These are phyloP conservation scores for Thecaphora frezii DNA, from an alignment of 1,284 basidiomycete genomes.

Conservation along the genomic window DNA sequence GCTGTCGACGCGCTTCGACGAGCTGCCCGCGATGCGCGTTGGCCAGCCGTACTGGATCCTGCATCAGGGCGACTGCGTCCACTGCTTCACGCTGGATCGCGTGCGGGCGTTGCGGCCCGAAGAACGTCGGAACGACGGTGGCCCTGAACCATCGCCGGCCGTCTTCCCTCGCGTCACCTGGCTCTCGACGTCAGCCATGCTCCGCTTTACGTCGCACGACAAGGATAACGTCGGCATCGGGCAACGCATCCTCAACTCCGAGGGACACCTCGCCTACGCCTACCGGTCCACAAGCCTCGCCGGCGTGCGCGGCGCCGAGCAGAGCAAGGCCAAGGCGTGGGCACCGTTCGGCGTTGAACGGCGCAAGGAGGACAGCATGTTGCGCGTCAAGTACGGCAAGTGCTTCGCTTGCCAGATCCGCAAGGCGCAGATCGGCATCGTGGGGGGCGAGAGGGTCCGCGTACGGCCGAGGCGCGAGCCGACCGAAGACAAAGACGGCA, in stretches of 20 bases:
- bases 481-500: not conserved
- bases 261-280: conserved; percentile 2
- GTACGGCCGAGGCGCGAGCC: conserved; percentile 1
- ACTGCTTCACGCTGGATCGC: conserved; percentile 27
- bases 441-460: conserved; percentile 23
- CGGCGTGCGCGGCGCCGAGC: not conserved
- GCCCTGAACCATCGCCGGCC: conserved; percentile 3
- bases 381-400: conserved; percentile 26
- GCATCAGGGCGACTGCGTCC: conserved; percentile 31
- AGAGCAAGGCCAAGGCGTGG: conserved; percentile 4
- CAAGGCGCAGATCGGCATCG: conserved; percentile 30
- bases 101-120: conserved; percentile 21
- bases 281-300: not conserved
- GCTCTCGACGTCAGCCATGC: conserved; percentile 25
- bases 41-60: conserved; percentile 35
- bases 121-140: conserved; percentile 4
- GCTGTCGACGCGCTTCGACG: conserved; percentile 11
- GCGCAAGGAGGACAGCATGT: conserved; percentile 20
- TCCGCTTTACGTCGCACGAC: conserved; percentile 22
- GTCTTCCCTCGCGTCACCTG: conserved; percentile 24
- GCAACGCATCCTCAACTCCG: conserved; percentile 24
- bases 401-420: conserved; percentile 25
- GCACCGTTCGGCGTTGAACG: conserved; percentile 7
- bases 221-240: conserved; percentile 25
- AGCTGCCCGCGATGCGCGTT: conserved; percentile 11